Conservation (phyloP, 2,329 filamentous ascomycete genomes). For the Aspergillus pseudonomiae region DNA sequence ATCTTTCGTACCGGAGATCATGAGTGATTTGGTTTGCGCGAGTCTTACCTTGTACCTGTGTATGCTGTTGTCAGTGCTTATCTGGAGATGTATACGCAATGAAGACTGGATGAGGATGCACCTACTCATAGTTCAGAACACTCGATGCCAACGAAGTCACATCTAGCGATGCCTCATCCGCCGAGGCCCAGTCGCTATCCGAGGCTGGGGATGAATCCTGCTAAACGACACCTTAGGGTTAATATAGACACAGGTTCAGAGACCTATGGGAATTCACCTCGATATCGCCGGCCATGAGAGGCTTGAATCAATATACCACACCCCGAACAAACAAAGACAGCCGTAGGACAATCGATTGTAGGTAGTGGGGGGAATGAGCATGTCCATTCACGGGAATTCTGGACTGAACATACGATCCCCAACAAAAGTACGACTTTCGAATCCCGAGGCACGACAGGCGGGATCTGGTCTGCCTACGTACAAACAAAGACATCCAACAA, state of each 20-base stretch:
- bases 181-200: not conserved
- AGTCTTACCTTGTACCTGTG: constrained; percentile 35
- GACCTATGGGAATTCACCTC: not conserved
- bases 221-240: not conserved
- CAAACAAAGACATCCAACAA: too few species aligned
- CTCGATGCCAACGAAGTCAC: constrained; percentile 23
- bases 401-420: not conserved
- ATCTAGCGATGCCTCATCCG: not conserved
- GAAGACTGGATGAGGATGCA: not conserved
- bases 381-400: not conserved
- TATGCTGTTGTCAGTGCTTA: constrained; percentile 11
- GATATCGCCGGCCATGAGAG: not conserved
- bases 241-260: not conserved
- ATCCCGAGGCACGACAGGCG: not conserved
- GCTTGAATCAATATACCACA: not conserved
- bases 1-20: not conserved
- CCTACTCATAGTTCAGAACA: constrained; percentile 35
- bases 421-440: not conserved
- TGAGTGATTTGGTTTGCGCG: not conserved
- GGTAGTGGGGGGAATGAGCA: not conserved
- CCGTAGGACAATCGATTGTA: not conserved
- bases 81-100: too few species aligned
- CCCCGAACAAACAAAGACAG: not conserved
- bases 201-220: not conserved
- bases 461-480: not conserved